Evolutionary conservation across 2,329 filamentous ascomycete species (phyloP).

Genomic region (Xylariaceae sp.): DNA sequence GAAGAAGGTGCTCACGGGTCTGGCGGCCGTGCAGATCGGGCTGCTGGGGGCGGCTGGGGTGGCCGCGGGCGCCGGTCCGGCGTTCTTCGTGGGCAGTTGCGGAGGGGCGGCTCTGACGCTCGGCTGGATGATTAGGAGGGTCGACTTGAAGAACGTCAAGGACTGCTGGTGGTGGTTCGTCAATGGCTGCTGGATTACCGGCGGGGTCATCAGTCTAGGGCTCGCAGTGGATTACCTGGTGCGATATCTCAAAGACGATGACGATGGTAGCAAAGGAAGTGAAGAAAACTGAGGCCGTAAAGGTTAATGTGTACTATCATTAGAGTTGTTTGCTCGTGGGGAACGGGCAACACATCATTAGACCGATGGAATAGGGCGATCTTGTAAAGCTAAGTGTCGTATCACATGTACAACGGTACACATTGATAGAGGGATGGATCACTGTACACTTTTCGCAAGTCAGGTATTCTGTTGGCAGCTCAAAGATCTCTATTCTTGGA

Average conservation of each 20-base stretch:
- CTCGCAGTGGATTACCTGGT: conserved; percentile 62
- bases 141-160: conserved; percentile 66
- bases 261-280: conserved; percentile 18
- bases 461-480: conserved; percentile 26
- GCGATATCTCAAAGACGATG: conserved; percentile 44
- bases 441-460: background rate
- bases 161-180: conserved; percentile 80
- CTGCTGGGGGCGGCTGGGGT: conserved; percentile 71
- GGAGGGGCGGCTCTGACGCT: conserved; percentile 64
- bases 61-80: conserved; percentile 68
- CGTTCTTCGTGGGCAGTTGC: conserved; percentile 68
- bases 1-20: conserved; percentile 71
- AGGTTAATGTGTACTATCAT: conserved; percentile 1
- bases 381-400: background rate
- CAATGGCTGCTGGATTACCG: conserved; percentile 70
- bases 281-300: conserved; percentile 1
- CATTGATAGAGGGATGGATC: background rate
- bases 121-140: conserved; percentile 67
- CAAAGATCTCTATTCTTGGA: conserved; percentile 40
- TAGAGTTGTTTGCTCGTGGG: background rate
- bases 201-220: conserved; percentile 62
- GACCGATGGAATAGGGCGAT: background rate
- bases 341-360: background rate
- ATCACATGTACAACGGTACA: background rate
- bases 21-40: conserved; percentile 70